phyloP scores from a whole-genome alignment of 2,329 filamentous ascomycete species.

The Apiospora hydei region DNA sequence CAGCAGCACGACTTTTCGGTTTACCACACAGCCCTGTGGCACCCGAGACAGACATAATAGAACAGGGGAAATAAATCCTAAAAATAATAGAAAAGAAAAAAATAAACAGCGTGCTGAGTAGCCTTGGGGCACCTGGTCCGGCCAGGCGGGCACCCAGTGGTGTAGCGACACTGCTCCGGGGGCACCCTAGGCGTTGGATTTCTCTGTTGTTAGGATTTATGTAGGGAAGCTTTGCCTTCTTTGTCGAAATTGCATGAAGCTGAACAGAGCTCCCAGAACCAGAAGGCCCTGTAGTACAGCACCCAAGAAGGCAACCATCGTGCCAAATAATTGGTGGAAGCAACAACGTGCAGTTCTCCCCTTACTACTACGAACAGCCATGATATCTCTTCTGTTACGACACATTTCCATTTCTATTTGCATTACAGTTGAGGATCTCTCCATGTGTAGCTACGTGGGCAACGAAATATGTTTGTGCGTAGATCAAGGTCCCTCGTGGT shows the following conservation, averaged over 20 bases:
- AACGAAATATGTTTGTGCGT: too few species aligned
- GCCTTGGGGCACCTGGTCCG: neutral
- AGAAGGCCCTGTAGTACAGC: too few species aligned
- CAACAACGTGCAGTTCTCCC: too few species aligned
- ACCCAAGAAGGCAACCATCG: too few species aligned
- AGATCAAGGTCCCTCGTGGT: neutral
- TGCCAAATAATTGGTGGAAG: too few species aligned
- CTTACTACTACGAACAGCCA: neutral
- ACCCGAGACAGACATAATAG: neutral
- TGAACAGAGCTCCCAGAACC: too few species aligned
- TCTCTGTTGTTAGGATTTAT: neutral
- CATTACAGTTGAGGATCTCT: neutral
- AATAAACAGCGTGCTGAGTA: neutral
- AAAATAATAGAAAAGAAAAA: too few species aligned
- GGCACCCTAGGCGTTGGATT: neutral
- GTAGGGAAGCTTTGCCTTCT: neutral
- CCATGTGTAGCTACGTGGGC: neutral
- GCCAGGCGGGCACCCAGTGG: neutral
- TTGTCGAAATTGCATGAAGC: too few species aligned
- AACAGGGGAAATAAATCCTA: neutral
- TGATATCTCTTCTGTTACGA: neutral
- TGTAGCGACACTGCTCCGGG: neutral
- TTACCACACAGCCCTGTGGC: neutral
- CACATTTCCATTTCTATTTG: neutral
- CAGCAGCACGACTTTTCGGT: neutral